Base-by-base conservation (phyloP, 2,329 filamentous ascomycete genomes). In the Claviceps spartinae region DNA sequence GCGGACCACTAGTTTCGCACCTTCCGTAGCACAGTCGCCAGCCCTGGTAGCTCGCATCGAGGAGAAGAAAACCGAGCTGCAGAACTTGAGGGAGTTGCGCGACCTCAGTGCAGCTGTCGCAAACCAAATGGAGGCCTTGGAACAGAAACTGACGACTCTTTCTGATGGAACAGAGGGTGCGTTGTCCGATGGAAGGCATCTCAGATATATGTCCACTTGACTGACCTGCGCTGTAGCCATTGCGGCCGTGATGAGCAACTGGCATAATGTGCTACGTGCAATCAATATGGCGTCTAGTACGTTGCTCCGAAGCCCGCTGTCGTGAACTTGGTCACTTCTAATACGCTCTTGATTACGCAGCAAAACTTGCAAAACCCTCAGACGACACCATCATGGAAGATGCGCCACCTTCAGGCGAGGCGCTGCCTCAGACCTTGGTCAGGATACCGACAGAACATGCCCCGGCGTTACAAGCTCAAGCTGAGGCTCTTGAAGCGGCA, bases 271-370 rank as follows among this genome's bases (percentile, higher is more conserved):
- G 57, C 75, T 94, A 54, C 77, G 85, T 57, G 86, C 86, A 43
- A 90, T 94, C 62, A 85, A 85, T 62, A 90, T 93, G 85, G 88
- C 88, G 55, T 90, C 85, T 54, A 77, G 86, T 90, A 75, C 62
- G 81, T 50, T 9, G 5, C 22, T 45, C 20, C 18, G 13, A 24
- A 46, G 20, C 7, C 13, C 45, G 20, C 26, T 22, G 20, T 22
- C 3, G 8, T 8, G 16, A 34, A 13, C 22, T 2, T 8, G 3
- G 2, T 16, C 13, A 8, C 2, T 44, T 20, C 44, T 40, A 70
- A 30, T 20, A 8, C 52, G 24, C 37, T 16, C 13, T 18, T 24
- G n/a, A 14, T 40, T 36, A 13, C 48, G 38, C 55, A 89, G 85
- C 79, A 52, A 87, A 86, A 73, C 72, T 90, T 26, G 78, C 85